Evolutionary conservation across 768 basidiomycete genomes (phyloP), one percentile per base, ranked within the genome.

Genomic region (Kwoniella sp.): DNA sequence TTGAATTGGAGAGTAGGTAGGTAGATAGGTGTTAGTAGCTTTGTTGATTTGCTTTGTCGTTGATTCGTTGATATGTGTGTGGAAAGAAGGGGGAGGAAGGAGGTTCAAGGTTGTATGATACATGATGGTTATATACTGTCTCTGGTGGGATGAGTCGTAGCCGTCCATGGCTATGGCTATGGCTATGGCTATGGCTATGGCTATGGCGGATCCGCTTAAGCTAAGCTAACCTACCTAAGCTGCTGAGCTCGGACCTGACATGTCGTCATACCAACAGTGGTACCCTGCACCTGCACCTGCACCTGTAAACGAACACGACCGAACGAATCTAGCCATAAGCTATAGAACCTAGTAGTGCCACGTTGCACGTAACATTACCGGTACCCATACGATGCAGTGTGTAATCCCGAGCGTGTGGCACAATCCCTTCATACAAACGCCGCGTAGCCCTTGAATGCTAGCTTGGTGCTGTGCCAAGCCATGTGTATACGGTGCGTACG

Each of bases 201-300:
- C n/a, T 37, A 37, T 17, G 15, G 15, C 41, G 41, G 41, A 45
- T 45, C 41, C 41, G 41, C 41, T 45, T 45, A 45, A 11, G 4
- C 4, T 17, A 45, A 7, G 15, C n/a, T n/a, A n/a, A 45, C 20
- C 41, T 17, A 17, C 41, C 20, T 45, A 45, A 11, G 4, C 4
- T 17, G 20, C 8, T 3, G 20, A 45, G 41, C 41, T 45, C 15
- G 41, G 41, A 45, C 41, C 41, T 45, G 41, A 45, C 15, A 45
- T 45, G 41, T 45, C 41, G 41, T 45, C 41, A 45, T 45, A 45
- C 41, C n/a, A n/a, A n/a, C n/a, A n/a, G n/a, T n/a, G n/a, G n/a
- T n/a, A n/a, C n/a, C n/a, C n/a, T 45, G 20, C 15, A 3, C 34
- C 34, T 34, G 34, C 13, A 5, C 34, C 34, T 34, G 34, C 34